A percentile compares a stretch with the other conserved stretches of the same genome.
Conservation (phyloP, 805 yeast species). For the Suhomyces sp. region DNA sequence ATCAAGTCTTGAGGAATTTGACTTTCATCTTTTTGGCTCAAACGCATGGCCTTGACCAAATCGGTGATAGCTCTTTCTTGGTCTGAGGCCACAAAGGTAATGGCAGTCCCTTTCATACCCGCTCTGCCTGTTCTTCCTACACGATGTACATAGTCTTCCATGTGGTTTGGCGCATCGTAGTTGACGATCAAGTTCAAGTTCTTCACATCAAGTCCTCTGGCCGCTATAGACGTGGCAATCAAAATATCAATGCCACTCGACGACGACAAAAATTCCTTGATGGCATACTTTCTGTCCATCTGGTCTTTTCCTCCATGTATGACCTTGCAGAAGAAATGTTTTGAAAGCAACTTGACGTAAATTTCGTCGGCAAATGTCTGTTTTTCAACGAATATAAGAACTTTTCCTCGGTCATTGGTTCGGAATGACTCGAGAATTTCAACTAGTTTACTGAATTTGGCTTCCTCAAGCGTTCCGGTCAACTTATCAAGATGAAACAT, state of each 20-base stretch:
- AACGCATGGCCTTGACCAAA: constrained; percentile 62
- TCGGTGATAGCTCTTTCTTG: constrained; percentile 69
- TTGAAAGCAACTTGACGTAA: constrained; percentile 47
- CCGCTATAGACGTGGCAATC: constrained; percentile 91
- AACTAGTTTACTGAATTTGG: constrained; percentile 55
- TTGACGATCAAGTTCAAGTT: constrained; percentile 77
- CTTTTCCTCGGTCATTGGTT: constrained; percentile 40
- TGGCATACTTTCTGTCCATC: constrained; percentile 71
- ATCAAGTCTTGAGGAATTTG: constrained; percentile 52
- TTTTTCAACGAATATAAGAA: constrained; percentile 81
- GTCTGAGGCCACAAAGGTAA: constrained; percentile 59
- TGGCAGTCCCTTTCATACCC: constrained; percentile 60
- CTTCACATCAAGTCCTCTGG: constrained; percentile 93
- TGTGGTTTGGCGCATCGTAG: constrained; percentile 69
- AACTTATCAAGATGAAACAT: constrained; percentile 46
- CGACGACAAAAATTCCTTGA: constrained; percentile 58
- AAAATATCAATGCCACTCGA: constrained; percentile 59
- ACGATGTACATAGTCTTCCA: constrained; percentile 95
- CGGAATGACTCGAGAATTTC: constrained; percentile 50
- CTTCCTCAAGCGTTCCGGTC: constrained; percentile 16
- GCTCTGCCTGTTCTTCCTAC: constrained; percentile 97
- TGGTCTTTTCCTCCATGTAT: constrained; percentile 94
- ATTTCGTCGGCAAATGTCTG: constrained; percentile 83
- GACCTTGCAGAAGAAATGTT: constrained; percentile 59
- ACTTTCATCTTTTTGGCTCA: constrained; percentile 44